Percentiles rank a stretch among this genome's conserved stretches.
These are phyloP conservation scores for Lippia alba DNA, from an alignment of 305 asterid species.

Conservation along the genomic window DNA sequence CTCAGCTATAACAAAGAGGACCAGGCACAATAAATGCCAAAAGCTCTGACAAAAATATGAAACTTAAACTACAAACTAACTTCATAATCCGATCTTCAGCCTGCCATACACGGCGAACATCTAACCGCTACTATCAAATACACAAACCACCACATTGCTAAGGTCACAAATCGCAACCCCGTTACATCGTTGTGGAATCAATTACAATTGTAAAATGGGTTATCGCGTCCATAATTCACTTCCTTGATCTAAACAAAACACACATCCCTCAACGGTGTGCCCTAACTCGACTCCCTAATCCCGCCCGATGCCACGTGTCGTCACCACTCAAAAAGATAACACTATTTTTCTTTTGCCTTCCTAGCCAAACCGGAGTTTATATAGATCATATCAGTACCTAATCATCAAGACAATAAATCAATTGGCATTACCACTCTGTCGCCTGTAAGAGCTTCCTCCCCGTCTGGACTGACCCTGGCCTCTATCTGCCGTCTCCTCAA, in stretches of 20 bases:
- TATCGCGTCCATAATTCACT: slow-evolving; percentile 30
- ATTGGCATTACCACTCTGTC: slow-evolving; percentile 52
- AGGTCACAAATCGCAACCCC: slow-evolving; percentile 30
- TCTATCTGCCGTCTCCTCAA: slow-evolving; percentile 59
- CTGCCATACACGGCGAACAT: slow-evolving; percentile 36
- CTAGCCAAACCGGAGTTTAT: slow-evolving; percentile 22
- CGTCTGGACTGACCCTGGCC: slow-evolving; percentile 64
- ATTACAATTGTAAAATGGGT: slow-evolving; percentile 49
- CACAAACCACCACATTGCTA: slow-evolving; percentile 37
- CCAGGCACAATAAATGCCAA: slow-evolving; percentile 21
- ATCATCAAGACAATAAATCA: slow-evolving; percentile 39
- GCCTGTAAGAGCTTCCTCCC: slow-evolving; percentile 64
- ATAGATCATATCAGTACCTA: slow-evolving; percentile 38
- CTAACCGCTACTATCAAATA: slow-evolving; percentile 28
- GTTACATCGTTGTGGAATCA: slow-evolving; percentile 39
- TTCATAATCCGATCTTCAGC: slow-evolving; percentile 25
- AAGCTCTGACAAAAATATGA: slow-evolving; percentile 20
- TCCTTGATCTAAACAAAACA: slow-evolving; percentile 45
- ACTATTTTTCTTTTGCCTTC: slow-evolving; percentile 26
- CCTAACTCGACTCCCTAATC: slow-evolving; percentile 41
- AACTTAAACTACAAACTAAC: slow-evolving; percentile 25
- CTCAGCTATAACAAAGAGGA: slow-evolving; percentile 8
- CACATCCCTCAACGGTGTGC: slow-evolving; percentile 48
- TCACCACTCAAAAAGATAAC: slow-evolving; percentile 43
- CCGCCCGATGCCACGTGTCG: slow-evolving; percentile 52